A percentile compares a stretch with the other conserved stretches of the same genome.
phyloP scores from a whole-genome alignment of 768 basidiomycete genomes.

The Mycena capillaripes region DNA sequence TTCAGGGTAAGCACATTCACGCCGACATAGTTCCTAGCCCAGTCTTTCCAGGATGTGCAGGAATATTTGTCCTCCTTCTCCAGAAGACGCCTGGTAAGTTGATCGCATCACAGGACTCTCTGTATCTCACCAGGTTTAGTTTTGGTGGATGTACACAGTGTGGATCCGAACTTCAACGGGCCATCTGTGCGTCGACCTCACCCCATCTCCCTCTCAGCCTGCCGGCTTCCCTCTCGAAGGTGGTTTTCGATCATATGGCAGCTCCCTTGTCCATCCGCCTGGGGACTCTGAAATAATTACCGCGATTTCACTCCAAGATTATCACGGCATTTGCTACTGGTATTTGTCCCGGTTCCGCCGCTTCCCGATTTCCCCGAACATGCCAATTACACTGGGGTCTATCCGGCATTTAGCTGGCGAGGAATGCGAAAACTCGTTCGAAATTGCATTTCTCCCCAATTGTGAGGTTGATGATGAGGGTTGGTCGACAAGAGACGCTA shows the following conservation, averaged over 20 bases:
- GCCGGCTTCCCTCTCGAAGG: background rate
- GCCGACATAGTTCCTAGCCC: background rate
- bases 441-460: background rate
- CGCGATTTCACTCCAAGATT: background rate
- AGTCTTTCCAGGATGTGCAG: background rate
- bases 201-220: background rate
- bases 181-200: background rate
- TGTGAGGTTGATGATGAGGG: background rate
- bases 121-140: background rate
- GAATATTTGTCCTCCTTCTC: background rate
- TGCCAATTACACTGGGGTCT: background rate
- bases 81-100: background rate
- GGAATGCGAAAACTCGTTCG: background rate
- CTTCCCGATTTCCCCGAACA: background rate
- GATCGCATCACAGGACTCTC: too few relatives aligned
- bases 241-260: background rate
- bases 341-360: background rate
- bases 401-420: background rate
- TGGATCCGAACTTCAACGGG: slow-evolving; percentile 5
- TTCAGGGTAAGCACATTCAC: background rate
- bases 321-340: background rate
- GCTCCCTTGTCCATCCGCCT: background rate
- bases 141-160: background rate
- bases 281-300: background rate
- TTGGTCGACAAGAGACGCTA: background rate